Conservation (phyloP, 2,329 filamentous ascomycete species). For the Aspergillus fumigatiaffinis region DNA sequence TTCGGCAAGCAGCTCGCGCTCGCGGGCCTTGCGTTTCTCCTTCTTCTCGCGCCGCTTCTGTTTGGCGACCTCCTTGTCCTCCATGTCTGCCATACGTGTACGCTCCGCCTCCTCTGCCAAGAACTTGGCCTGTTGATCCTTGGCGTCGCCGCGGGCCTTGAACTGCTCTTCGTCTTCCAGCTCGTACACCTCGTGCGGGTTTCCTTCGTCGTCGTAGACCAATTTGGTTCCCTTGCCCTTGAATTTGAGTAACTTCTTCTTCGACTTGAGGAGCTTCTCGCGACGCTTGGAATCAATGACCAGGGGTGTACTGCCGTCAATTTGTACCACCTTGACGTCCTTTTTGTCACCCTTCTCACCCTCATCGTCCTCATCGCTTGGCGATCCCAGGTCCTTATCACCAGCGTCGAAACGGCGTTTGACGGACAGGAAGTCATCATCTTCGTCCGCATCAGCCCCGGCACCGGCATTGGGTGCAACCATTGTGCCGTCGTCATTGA, state of each 20-base stretch:
- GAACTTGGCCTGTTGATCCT: conserved; percentile 72
- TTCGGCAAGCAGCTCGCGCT: conserved; percentile 33
- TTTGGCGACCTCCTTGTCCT: conserved; percentile 77
- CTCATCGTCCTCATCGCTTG: conserved; percentile 33
- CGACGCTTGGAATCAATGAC: conserved; percentile 91
- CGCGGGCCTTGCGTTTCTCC: conserved; percentile 42
- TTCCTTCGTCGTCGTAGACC: conserved; percentile 88
- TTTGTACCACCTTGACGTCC: conserved; percentile 38
- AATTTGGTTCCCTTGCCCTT: conserved; percentile 82
- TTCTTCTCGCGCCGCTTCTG: conserved; percentile 60
- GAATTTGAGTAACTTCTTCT: conserved; percentile 89
- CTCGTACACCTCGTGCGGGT: conserved; percentile 79
- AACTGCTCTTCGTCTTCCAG: conserved; percentile 83
- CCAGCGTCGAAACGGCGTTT: conserved; percentile 80
- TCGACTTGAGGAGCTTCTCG: conserved; percentile 90
- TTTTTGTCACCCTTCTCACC: conserved; percentile 32
- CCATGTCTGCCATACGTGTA: conserved; percentile 70
- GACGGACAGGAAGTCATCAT: conserved; percentile 79
- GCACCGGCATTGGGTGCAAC: conserved; percentile 31
- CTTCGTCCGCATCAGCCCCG: conserved; percentile 59
- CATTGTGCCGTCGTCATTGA: conserved; percentile 56
- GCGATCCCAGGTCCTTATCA: conserved; percentile 50
- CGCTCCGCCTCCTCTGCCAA: conserved; percentile 69
- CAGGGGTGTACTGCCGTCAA: conserved; percentile 65
- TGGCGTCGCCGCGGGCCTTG: conserved; percentile 66